Evolutionary conservation across 169 alveolate genomes (phyloP).

Genomic region (Cryptosporidium sp.): DNA sequence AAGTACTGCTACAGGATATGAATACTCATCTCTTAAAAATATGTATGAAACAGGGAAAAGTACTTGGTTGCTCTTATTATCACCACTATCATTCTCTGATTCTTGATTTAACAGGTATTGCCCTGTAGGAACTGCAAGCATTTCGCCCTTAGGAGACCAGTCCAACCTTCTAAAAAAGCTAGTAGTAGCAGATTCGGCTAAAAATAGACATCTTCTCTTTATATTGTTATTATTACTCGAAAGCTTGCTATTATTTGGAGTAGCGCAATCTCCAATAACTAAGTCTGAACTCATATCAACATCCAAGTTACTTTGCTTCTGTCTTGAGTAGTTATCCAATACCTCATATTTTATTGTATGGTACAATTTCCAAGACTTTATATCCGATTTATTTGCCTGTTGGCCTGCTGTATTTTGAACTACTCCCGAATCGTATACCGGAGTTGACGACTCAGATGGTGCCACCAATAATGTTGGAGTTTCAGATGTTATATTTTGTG

Average conservation of each 20-base stretch:
- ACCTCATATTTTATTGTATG: constrained; percentile 65
- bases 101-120: constrained; percentile 31
- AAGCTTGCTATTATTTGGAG: constrained; percentile 33
- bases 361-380: constrained; percentile 55
- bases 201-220: constrained; percentile 80
- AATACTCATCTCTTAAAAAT: constrained; percentile 56
- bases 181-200: constrained; percentile 87
- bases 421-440: background rate
- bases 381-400: constrained; percentile 14
- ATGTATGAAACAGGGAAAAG: constrained; percentile 60
- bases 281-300: constrained; percentile 14
- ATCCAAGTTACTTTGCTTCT: background rate
- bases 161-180: constrained; percentile 90
- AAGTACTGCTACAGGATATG: constrained; percentile 57
- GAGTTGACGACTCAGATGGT: background rate
- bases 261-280: constrained; percentile 42
- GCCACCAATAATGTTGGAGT: background rate
- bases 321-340: background rate
- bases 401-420: background rate
- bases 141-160: constrained; percentile 91
- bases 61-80: background rate
- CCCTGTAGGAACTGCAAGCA: constrained; percentile 90
- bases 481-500: background rate
- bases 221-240: background rate
- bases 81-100: background rate